Conservation (phyloP, 2,329 filamentous ascomycete species). For the Microdochium trichocladiopsis region DNA sequence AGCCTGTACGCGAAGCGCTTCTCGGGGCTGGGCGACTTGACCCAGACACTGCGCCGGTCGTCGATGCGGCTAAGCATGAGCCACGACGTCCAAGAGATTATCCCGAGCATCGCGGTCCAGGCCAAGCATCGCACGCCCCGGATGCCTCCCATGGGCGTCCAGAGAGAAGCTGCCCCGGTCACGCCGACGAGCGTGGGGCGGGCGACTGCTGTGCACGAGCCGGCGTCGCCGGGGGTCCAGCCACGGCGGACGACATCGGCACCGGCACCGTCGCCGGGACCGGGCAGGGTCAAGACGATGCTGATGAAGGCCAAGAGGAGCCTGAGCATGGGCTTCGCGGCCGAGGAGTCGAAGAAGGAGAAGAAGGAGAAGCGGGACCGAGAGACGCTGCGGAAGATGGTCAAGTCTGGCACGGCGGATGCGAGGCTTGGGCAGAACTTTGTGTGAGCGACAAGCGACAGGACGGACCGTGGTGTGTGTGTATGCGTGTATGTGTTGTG, state of each 20-base stretch:
- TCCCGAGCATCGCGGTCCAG: not conserved
- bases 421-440: slow-evolving; percentile 1
- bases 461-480: not conserved
- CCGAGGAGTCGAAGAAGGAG: slow-evolving; percentile 3
- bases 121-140: no score
- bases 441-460: not conserved
- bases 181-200: not conserved
- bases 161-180: no score
- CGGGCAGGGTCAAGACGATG: slow-evolving; percentile 3
- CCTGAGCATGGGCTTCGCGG: slow-evolving; percentile 11
- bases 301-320: slow-evolving; percentile 6
- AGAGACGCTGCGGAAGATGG: not conserved
- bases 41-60: not conserved
- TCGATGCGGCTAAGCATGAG: not conserved
- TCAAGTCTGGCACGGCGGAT: slow-evolving; percentile 2
- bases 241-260: not conserved
- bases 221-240: not conserved
- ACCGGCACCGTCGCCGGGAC: not conserved
- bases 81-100: not conserved
- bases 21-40: not conserved
- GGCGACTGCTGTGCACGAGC: not conserved
- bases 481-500: not conserved
- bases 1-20: not conserved
- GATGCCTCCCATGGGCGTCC: no score
- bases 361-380: slow-evolving; percentile 1